Conservation (phyloP, 2,329 filamentous ascomycete genomes). For the Nemania diffusa region DNA sequence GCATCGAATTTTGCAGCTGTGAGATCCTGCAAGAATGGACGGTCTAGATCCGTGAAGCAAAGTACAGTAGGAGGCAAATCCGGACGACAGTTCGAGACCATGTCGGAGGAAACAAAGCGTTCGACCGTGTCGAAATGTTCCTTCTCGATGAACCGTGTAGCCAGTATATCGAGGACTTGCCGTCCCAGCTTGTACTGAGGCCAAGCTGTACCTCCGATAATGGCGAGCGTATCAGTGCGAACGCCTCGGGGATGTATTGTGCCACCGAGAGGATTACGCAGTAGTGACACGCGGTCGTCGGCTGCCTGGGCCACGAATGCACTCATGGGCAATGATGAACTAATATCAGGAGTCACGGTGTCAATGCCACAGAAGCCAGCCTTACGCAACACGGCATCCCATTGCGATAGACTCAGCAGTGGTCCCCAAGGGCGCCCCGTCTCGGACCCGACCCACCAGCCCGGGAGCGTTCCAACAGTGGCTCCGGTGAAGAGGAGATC, state of each 20-base stretch:
- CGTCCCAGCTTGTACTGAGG: neutral
- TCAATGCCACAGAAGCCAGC: constrained; percentile 29
- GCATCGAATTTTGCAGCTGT: constrained; percentile 21
- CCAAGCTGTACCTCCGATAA: constrained; percentile 15
- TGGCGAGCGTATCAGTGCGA: constrained; percentile 20
- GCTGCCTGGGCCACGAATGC: constrained; percentile 50
- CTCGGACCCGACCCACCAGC: constrained; percentile 52
- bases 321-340: constrained; percentile 5
- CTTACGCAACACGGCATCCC: constrained; percentile 42
- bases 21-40: constrained; percentile 41
- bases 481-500: constrained; percentile 24
- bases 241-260: neutral
- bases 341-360: too few relatives aligned
- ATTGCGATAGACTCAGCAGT: constrained; percentile 33
- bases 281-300: constrained; percentile 35
- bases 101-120: neutral
- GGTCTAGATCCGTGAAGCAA: constrained; percentile 44
- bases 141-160: neutral
- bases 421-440: constrained; percentile 42
- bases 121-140: constrained; percentile 8
- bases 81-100: neutral
- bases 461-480: constrained; percentile 51
- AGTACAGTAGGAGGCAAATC: constrained; percentile 28
- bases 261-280: constrained; percentile 17
- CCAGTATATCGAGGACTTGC: neutral